A percentile compares a stretch with the other conserved stretches of the same genome.
These are phyloP conservation scores for Boehmeria nivea DNA, from an alignment of 306 rosid genomes.

Conservation along the genomic window DNA sequence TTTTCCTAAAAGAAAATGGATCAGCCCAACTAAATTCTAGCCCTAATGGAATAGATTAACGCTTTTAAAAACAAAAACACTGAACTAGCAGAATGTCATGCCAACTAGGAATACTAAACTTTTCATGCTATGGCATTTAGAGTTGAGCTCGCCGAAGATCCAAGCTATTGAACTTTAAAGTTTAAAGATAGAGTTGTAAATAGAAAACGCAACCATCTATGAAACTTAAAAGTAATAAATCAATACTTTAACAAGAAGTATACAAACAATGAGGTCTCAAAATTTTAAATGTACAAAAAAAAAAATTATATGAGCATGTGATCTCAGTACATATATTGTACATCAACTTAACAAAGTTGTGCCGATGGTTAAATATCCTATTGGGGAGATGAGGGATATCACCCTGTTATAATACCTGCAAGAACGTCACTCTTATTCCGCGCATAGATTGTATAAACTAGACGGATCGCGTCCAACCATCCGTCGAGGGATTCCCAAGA, in stretches of 20 bases:
- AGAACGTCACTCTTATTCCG: slow-evolving; percentile 86
- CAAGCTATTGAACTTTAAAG: too few relatives aligned
- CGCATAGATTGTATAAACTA: slow-evolving; percentile 87
- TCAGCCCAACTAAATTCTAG: too few relatives aligned
- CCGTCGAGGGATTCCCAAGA: slow-evolving; percentile 96
- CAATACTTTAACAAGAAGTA: not conserved
- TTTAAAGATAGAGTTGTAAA: too few relatives aligned
- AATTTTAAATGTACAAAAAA: slow-evolving; percentile 14
- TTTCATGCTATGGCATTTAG: too few relatives aligned
- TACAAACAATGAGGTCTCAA: slow-evolving; percentile 1
- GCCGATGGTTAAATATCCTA: slow-evolving; percentile 16
- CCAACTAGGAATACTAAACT: too few relatives aligned
- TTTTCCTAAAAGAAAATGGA: too few relatives aligned
- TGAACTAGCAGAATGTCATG: too few relatives aligned
- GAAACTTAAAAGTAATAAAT: too few relatives aligned
- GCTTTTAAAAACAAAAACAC: too few relatives aligned
- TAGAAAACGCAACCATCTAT: too few relatives aligned
- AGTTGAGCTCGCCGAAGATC: too few relatives aligned
- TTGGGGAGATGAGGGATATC: slow-evolving; percentile 17
- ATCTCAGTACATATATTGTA: slow-evolving; percentile 8
- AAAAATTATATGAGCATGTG: slow-evolving; percentile 14
- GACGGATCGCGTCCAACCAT: slow-evolving; percentile 94
- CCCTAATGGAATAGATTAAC: too few relatives aligned
- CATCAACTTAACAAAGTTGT: slow-evolving; percentile 16
- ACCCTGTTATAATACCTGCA: slow-evolving; percentile 79